phyloP scores from a whole-genome alignment of 2,329 filamentous ascomycete species.

The Epichloe brachyelytri region DNA sequence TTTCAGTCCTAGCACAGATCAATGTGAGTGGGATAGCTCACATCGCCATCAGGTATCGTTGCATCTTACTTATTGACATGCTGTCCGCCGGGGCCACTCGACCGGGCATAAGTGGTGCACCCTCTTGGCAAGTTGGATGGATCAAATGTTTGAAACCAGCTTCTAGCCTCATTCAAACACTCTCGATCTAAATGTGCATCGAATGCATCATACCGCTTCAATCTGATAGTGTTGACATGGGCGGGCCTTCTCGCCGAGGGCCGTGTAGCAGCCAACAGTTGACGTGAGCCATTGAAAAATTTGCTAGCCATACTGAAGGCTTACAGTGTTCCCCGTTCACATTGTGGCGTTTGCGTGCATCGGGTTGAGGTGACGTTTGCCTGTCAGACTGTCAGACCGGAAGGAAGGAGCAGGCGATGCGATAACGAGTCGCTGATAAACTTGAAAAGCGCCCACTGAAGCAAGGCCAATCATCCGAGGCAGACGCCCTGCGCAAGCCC shows the following conservation, averaged over 20 bases:
- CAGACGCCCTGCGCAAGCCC: too few species aligned
- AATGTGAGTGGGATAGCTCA: neutral
- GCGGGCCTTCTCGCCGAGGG: neutral
- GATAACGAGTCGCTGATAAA: neutral
- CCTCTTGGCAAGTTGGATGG: conserved; percentile 34
- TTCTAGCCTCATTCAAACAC: conserved; percentile 36
- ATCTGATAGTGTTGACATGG: conserved; percentile 7
- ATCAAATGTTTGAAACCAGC: conserved; percentile 36
- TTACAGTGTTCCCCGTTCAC: neutral
- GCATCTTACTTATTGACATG: conserved; percentile 47
- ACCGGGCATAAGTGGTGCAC: conserved; percentile 41
- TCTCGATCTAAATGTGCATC: conserved; percentile 37
- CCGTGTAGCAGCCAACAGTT: neutral
- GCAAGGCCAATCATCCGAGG: neutral
- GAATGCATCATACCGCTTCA: conserved; percentile 32
- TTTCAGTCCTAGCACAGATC: conserved; percentile 38
- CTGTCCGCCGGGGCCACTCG: conserved; percentile 47
- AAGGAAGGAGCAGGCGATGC: too few species aligned
- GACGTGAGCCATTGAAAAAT: neutral
- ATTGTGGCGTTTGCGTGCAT: neutral
- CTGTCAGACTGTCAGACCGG: too few species aligned
- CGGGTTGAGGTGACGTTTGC: neutral
- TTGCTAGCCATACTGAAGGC: neutral
- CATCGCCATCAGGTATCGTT: conserved; percentile 14
- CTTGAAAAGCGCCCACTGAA: neutral